Evolutionary conservation across 805 yeast genomes (phyloP).

Genomic region (Monosporozyma servazzii): DNA sequence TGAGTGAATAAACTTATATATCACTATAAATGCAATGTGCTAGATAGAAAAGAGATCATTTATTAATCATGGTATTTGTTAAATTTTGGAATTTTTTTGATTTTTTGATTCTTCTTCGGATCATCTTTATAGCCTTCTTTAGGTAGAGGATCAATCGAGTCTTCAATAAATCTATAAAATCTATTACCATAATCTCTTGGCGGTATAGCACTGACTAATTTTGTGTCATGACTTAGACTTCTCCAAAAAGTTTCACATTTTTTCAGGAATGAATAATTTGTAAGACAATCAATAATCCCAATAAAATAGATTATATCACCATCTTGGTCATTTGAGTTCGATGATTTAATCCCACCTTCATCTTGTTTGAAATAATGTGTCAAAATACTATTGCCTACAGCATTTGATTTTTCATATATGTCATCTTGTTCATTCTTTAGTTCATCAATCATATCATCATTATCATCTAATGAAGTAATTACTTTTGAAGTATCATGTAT

Average conservation of each 20-base stretch:
- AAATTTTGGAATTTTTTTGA: neutral
- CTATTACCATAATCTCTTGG: constrained; percentile 85
- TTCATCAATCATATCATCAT: neutral
- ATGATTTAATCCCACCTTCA: constrained; percentile 78
- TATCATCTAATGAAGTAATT: constrained; percentile 24
- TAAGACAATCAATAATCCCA: constrained; percentile 90
- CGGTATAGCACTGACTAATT: constrained; percentile 79
- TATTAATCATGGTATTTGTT: constrained; percentile 10
- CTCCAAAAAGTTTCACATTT: constrained; percentile 81
- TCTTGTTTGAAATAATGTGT: constrained; percentile 53
- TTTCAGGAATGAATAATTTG: constrained; percentile 66
- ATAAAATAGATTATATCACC: constrained; percentile 67
- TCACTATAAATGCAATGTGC: too few species aligned
- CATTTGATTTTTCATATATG: neutral
- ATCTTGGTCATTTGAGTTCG: constrained; percentile 44
- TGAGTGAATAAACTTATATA: too few species aligned
- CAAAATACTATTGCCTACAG: constrained; percentile 1
- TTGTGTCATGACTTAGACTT: constrained; percentile 56
- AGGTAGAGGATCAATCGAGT: constrained; percentile 29
- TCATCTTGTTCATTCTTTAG: neutral
- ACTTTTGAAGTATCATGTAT: constrained; percentile 66
- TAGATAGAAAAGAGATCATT: too few species aligned
- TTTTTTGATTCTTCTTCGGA: constrained; percentile 13
- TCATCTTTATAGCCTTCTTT: constrained; percentile 16
- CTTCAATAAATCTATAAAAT: constrained; percentile 60